Percentiles rank a stretch among this genome's conserved stretches.
Evolutionary conservation across 169 alveolate species (phyloP).

Genomic region (Theileria annulata): DNA sequence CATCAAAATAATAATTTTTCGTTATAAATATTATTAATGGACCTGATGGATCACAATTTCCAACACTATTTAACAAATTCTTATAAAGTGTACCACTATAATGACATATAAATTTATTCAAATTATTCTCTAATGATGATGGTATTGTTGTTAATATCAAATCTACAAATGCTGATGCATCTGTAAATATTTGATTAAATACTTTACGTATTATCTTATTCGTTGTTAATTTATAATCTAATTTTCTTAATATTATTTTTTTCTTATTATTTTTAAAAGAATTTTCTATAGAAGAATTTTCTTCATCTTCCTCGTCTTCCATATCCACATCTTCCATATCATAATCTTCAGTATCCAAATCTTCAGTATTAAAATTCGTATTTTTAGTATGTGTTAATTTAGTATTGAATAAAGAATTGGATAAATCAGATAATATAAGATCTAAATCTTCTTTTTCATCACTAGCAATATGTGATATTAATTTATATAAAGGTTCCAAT

Average conservation of each 20-base stretch:
- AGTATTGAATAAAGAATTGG: neutral
- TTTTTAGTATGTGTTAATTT: too few species aligned
- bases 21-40: conserved; percentile 86
- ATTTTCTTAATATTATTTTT: conserved; percentile 38
- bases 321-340: too few species aligned
- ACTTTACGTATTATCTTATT: conserved; percentile 64
- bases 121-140: conserved; percentile 52
- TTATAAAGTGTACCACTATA: conserved; percentile 80
- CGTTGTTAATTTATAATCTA: conserved; percentile 55
- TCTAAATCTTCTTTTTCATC: conserved; percentile 93
- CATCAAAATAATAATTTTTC: conserved; percentile 92
- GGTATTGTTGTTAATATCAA: conserved; percentile 79
- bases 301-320: too few species aligned
- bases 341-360: too few species aligned
- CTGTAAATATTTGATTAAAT: conserved; percentile 67
- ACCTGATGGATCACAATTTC: conserved; percentile 77
- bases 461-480: conserved; percentile 91
- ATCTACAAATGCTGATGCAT: conserved; percentile 87
- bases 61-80: conserved; percentile 54
- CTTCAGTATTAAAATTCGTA: too few species aligned
- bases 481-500: conserved; percentile 97
- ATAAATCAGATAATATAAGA: conserved; percentile 82
- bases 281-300: too few species aligned
- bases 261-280: too few species aligned
- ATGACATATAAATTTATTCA: conserved; percentile 71